phyloP scores from a whole-genome alignment of 176 grass and related monocot species.

The Panicum miliaceum region DNA sequence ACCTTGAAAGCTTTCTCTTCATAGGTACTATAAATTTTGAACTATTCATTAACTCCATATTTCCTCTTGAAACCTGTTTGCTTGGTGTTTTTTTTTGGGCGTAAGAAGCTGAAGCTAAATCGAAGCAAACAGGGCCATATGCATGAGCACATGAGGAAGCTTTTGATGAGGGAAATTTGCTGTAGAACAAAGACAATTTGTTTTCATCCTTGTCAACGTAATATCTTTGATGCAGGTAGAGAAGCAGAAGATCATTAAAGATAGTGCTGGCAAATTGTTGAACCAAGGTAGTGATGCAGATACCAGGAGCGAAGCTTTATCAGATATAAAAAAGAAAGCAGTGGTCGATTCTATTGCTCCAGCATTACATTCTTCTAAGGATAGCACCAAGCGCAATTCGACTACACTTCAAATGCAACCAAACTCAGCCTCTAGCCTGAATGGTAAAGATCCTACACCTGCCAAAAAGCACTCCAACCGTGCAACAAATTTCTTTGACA shows the following conservation, averaged over 20 bases:
- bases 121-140: constrained; percentile 6
- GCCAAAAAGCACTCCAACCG: constrained; percentile 55
- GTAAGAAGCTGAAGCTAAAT: neutral
- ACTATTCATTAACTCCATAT: neutral
- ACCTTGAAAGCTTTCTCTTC: neutral
- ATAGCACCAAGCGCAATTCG: constrained; percentile 44
- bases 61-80: neutral
- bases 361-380: constrained; percentile 36
- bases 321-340: constrained; percentile 47
- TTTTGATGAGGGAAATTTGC: constrained; percentile 27
- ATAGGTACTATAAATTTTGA: neutral
- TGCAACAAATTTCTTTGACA: constrained; percentile 75
- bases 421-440: constrained; percentile 38
- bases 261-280: constrained; percentile 55
- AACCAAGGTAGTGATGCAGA: constrained; percentile 46
- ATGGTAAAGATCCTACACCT: constrained; percentile 42
- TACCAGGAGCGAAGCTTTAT: constrained; percentile 26
- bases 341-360: constrained; percentile 20
- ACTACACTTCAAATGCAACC: constrained; percentile 36
- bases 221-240: constrained; percentile 64
- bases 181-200: constrained; percentile 20
- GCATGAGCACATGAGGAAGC: neutral
- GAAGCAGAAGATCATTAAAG: constrained; percentile 80
- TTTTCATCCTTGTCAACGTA: constrained; percentile 29
- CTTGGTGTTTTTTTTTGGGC: too few species aligned